Base-by-base conservation (phyloP, 1,284 basidiomycete genomes). In the Golubevia pallescens region DNA sequence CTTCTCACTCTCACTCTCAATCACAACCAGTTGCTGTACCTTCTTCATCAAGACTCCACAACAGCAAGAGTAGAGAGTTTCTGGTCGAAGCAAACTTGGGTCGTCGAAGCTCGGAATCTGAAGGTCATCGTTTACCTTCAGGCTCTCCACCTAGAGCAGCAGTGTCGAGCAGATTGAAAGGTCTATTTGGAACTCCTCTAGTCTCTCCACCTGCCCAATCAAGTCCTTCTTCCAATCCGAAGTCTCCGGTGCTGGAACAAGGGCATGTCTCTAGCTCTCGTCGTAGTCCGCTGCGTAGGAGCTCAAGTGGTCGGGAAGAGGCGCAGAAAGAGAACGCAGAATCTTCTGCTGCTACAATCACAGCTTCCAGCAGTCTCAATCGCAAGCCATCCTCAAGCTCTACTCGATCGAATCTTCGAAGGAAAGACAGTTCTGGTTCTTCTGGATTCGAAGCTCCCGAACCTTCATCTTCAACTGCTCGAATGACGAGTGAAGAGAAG, bases 121-220 rank as follows among this genome's bases (percentile, higher is more conserved):
- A 48, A 48, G 42, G 16, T 10, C 42, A 48, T 10, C 42, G 13
- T 10, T 16, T 48, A 13, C 16, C 42, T 16, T 6, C 42, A 2
- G 16, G 13, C 16, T 48, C 42, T 48, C 42, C 8, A 48, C 10
- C 8, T 16, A 4, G 42, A 48, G 42, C 42, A 13, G 42, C 10
- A 10, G 42, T 48, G 8, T 48, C 42, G 8, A 48, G 42, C 42
- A 48, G 73, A 7, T 68, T 75, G 56, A 73, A 69, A n/a, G 73
- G 68, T 14, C 61, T 75, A 2, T 75, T 75, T 24, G 73, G 70
- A 2, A 69, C 72, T 34, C 66, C 70, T 13, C 66, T 75, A 7
- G 58, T 75, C 24, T 61, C 65, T 5, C 42, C 42, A 2, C 42
- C 42, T 13, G 42, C 42, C 16, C 28, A 28, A 28, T 28, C 28